Percentiles rank a stretch among this genome's conserved stretches.
Evolutionary conservation across 2,329 filamentous ascomycete species (phyloP).

Genomic region (Ceratocystis smalleyi): DNA sequence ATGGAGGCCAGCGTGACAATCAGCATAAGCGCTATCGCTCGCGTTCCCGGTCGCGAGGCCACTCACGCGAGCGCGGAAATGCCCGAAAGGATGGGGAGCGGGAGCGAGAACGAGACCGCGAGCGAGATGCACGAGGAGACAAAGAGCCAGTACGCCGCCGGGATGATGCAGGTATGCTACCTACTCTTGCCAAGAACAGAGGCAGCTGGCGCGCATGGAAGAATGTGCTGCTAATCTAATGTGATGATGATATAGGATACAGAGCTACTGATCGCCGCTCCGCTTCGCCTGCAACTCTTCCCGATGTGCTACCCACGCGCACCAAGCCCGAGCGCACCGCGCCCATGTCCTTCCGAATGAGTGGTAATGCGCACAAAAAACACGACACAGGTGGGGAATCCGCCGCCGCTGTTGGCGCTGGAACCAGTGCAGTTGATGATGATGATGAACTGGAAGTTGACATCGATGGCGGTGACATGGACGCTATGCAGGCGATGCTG

Average conservation of each 20-base stretch:
- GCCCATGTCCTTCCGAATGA: slow-evolving; percentile 26
- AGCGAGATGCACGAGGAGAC: slow-evolving; percentile 13
- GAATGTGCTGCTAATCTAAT: too few relatives aligned
- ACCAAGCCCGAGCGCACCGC: slow-evolving; percentile 20
- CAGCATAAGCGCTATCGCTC: slow-evolving; percentile 12
- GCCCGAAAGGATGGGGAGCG: slow-evolving; percentile 12
- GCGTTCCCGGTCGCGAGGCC: slow-evolving; percentile 6
- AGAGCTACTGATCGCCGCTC: slow-evolving; percentile 24
- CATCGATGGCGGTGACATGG: slow-evolving; percentile 51
- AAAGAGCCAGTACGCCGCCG: not conserved
- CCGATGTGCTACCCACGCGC: slow-evolving; percentile 25
- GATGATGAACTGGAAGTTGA: slow-evolving; percentile 36
- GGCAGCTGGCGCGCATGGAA: too few relatives aligned
- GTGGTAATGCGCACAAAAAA: slow-evolving; percentile 16
- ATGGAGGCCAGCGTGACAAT: not conserved
- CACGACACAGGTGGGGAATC: slow-evolving; percentile 7
- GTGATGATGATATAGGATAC: slow-evolving; percentile 10
- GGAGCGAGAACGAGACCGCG: slow-evolving; percentile 19
- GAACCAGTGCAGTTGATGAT: slow-evolving; percentile 21
- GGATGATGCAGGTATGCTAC: slow-evolving; percentile 18
- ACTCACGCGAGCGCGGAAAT: slow-evolving; percentile 23
- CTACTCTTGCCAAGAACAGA: too few relatives aligned
- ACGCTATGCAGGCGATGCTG: slow-evolving; percentile 71
- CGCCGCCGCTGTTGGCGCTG: slow-evolving; percentile 8
- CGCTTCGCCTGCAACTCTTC: slow-evolving; percentile 21